Evolutionary conservation across 768 basidiomycete genomes (phyloP).

Genomic region (Hypsizygus marmoreus): DNA sequence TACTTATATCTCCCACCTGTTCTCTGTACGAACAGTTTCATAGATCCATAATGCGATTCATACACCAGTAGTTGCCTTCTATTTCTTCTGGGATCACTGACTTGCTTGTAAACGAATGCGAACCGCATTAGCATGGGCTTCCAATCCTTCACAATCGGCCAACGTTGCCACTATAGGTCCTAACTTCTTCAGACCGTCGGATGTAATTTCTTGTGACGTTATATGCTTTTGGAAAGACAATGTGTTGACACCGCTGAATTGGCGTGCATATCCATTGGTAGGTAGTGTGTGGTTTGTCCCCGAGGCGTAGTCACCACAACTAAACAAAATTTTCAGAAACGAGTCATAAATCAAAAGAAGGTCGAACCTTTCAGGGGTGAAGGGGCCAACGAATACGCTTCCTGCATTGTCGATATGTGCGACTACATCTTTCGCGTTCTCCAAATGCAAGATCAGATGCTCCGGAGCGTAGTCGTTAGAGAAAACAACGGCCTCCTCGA

Average conservation of each 20-base stretch:
- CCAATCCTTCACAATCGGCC: constrained; percentile 93
- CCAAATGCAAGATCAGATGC: constrained; percentile 91
- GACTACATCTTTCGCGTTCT: constrained; percentile 67
- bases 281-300: constrained; percentile 99
- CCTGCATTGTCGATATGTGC: constrained; percentile 85
- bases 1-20: not conserved
- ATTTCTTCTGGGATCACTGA: not conserved
- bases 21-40: not conserved
- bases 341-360: not conserved
- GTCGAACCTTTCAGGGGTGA: constrained; percentile 88
- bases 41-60: constrained; percentile 1
- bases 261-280: constrained; percentile 94
- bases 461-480: constrained; percentile 99
- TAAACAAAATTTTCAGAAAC: constrained; percentile 30
- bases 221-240: constrained; percentile 98
- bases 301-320: constrained; percentile 98
- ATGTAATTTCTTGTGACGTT: constrained; percentile 91
- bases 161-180: constrained; percentile 89
- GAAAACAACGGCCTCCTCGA: constrained; percentile 82
- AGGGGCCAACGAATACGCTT: constrained; percentile 94
- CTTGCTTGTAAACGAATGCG: constrained; percentile 64
- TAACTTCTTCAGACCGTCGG: constrained; percentile 69
- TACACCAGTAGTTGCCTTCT: constrained; percentile 2
- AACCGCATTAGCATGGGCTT: constrained; percentile 96
- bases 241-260: constrained; percentile 98